A percentile compares a stretch with the other conserved stretches of the same genome.
Conservation (phyloP, 129 eudicot genomes). For the Arctium minus region DNA sequence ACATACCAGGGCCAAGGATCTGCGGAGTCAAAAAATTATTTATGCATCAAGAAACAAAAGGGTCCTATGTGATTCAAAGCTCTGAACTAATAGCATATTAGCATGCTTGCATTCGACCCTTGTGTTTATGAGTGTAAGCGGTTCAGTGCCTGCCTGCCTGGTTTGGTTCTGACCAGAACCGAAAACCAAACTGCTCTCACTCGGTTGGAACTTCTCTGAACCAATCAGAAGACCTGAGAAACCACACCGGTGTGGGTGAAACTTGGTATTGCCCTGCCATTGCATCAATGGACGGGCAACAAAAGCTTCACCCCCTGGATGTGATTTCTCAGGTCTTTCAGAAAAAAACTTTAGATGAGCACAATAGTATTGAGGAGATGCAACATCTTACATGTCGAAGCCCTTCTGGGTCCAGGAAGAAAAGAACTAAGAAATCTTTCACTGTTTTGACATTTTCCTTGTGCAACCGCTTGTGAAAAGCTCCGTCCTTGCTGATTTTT, state of each 20-base stretch:
- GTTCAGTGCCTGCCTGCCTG: too few relatives aligned
- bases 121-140: not conserved
- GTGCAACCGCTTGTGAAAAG: slow-evolving; percentile 81
- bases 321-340: not conserved
- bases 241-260: too few relatives aligned
- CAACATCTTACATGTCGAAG: slow-evolving; percentile 65
- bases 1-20: slow-evolving; percentile 94
- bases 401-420: slow-evolving; percentile 52
- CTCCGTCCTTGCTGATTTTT: slow-evolving; percentile 97
- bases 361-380: slow-evolving; percentile 5
- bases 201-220: too few relatives aligned
- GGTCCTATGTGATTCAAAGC: not conserved
- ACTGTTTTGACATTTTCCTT: slow-evolving; percentile 65
- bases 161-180: too few relatives aligned
- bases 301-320: not conserved
- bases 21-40: slow-evolving; percentile 6
- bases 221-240: too few relatives aligned
- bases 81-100: not conserved
- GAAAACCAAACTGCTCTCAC: too few relatives aligned
- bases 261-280: too few relatives aligned
- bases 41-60: not conserved
- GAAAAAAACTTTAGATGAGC: not conserved
- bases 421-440: slow-evolving; percentile 67
- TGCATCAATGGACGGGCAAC: not conserved
- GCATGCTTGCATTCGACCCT: not conserved